Evolutionary conservation across 1,139 yeast genomes (phyloP).

Genomic region (Nakaseomyces uthaithaninus): DNA sequence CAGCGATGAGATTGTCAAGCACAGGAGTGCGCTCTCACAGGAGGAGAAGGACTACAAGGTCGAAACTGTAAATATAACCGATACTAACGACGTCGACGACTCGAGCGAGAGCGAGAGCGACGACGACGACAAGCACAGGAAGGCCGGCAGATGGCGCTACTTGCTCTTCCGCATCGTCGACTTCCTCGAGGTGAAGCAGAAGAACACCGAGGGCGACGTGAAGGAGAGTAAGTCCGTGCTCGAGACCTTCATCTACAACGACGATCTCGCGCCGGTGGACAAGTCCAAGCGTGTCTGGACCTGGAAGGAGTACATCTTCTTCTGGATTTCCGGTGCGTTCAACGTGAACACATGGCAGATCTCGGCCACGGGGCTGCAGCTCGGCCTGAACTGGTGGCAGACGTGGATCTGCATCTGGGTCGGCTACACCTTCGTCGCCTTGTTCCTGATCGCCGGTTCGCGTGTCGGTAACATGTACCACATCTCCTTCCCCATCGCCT

Average conservation of each 20-base stretch:
- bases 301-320: slow-evolving; percentile 69
- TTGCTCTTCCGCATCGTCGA: slow-evolving; percentile 9
- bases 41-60: slow-evolving; percentile 3
- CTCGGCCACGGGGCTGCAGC: slow-evolving; percentile 69
- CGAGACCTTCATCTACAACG: slow-evolving; percentile 57
- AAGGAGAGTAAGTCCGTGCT: slow-evolving; percentile 13
- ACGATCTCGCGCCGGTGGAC: slow-evolving; percentile 65
- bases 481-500: slow-evolving; percentile 68
- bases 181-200: slow-evolving; percentile 15
- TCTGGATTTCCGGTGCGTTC: slow-evolving; percentile 82
- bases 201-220: slow-evolving; percentile 9
- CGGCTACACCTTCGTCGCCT: slow-evolving; percentile 56
- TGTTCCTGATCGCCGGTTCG: slow-evolving; percentile 55
- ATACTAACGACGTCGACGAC: slow-evolving; percentile 3
- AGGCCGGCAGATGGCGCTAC: neutral
- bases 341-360: slow-evolving; percentile 87
- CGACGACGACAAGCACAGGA: slow-evolving; percentile 2
- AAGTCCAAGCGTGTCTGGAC: slow-evolving; percentile 60
- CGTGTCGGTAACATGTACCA: slow-evolving; percentile 70
- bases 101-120: neutral
- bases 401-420: slow-evolving; percentile 80
- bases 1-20: slow-evolving; percentile 2
- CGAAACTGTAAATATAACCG: slow-evolving; percentile 4
- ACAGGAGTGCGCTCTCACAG: slow-evolving; percentile 1
- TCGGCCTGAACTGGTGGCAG: slow-evolving; percentile 81